Percentiles rank a stretch among this genome's conserved stretches.
phyloP scores from a whole-genome alignment of 257 asterid genomes.

The Vinca minor region DNA sequence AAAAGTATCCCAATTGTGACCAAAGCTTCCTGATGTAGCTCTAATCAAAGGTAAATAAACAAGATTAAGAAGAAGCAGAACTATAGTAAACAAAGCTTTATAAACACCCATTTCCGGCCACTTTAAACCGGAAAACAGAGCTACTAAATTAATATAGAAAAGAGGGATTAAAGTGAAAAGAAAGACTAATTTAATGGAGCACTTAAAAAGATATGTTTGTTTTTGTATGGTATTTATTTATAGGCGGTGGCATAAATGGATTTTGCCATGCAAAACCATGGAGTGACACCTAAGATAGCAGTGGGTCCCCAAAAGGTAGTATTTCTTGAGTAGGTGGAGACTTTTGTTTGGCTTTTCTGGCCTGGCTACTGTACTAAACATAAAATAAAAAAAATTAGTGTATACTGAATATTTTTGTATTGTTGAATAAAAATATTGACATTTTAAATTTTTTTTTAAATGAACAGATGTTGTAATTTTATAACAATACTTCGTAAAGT shows the following conservation, averaged over 20 bases:
- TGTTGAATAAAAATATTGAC: not conserved
- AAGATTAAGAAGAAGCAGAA: slow-evolving; percentile 27
- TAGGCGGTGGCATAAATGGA: no score
- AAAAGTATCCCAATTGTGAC: slow-evolving; percentile 60
- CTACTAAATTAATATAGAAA: not conserved
- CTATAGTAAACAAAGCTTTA: slow-evolving; percentile 10
- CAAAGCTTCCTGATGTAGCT: slow-evolving; percentile 19
- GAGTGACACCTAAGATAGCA: slow-evolving; percentile 39
- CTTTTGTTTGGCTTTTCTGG: no score
- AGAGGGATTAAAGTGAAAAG: not conserved
- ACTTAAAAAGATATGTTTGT: no score
- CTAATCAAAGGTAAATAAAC: slow-evolving; percentile 18
- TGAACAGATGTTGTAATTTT: no score
- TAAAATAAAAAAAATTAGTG: no score
- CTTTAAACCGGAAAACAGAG: no score
- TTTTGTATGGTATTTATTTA: not conserved
- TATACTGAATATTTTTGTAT: no score
- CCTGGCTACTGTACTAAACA: no score
- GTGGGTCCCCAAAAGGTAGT: slow-evolving; percentile 24
- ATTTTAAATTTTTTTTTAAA: no score
- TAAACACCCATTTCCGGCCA: slow-evolving; percentile 30
- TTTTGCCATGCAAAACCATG: slow-evolving; percentile 56
- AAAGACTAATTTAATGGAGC: no score
- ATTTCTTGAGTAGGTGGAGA: not conserved
- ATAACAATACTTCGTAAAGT: no score